Evolutionary conservation across 1,139 yeast species (phyloP).

Genomic region (Blastobotrys illinoisensis): DNA sequence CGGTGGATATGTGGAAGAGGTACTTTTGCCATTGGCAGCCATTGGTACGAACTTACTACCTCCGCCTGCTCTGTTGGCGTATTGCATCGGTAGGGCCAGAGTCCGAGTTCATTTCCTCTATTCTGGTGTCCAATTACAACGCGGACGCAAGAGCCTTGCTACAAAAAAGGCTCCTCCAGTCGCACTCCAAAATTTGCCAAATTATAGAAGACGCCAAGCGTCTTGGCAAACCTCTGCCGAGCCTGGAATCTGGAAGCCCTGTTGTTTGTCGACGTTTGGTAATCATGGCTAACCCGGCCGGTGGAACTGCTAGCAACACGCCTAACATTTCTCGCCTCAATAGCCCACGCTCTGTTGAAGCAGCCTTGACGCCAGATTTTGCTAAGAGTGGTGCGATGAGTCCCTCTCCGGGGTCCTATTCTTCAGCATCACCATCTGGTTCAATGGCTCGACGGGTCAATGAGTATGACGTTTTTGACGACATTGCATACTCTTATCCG

Average conservation of each 20-base stretch:
- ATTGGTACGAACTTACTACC: conserved; percentile 61
- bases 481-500: conserved; percentile 56
- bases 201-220: conserved; percentile 17
- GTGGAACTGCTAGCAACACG: neutral
- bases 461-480: conserved; percentile 73
- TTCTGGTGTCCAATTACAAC: conserved; percentile 28
- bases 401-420: neutral
- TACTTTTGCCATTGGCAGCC: conserved; percentile 80
- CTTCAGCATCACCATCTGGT: neutral
- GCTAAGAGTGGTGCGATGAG: neutral
- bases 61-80: conserved; percentile 65
- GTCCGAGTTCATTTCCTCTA: conserved; percentile 26
- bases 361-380: neutral
- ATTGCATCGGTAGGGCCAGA: conserved; percentile 40
- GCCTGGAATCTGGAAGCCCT: conserved; percentile 45
- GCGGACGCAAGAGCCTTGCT: conserved; percentile 27
- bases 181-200: conserved; percentile 22
- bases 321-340: neutral
- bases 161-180: conserved; percentile 21
- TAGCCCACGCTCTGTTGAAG: neutral
- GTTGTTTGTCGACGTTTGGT: conserved; percentile 45
- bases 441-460: conserved; percentile 28
- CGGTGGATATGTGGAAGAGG: conserved; percentile 44
- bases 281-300: conserved; percentile 37
- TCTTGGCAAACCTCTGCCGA: conserved; percentile 15